Conservation (phyloP, 2,329 filamentous ascomycete species). For the Penicillium brevicompactum region DNA sequence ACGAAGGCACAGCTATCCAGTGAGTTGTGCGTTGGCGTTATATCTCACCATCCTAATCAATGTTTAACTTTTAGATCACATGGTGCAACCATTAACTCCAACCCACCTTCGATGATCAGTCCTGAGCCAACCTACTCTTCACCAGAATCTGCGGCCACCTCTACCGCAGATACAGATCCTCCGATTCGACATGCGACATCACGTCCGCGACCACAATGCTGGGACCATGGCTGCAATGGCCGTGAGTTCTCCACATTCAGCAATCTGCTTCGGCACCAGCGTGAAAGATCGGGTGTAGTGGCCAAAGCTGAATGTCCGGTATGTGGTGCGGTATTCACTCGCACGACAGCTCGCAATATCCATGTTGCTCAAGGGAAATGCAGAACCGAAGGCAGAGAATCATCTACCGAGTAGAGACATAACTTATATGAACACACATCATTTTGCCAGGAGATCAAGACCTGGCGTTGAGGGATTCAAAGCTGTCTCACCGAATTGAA, state of each 20-base stretch:
- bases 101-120: constrained; percentile 26
- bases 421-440: neutral
- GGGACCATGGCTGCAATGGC: constrained; percentile 96
- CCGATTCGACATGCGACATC: constrained; percentile 72
- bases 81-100: constrained; percentile 28
- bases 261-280: constrained; percentile 87
- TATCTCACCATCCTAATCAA: neutral
- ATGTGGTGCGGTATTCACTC: constrained; percentile 90
- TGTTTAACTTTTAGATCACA: constrained; percentile 19
- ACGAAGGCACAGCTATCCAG: constrained; percentile 33
- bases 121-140: constrained; percentile 31
- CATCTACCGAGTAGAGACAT: constrained; percentile 26
- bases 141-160: constrained; percentile 25
- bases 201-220: constrained; percentile 91
- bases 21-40: constrained; percentile 18
- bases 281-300: constrained; percentile 90
- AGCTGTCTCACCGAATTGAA: neutral
- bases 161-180: constrained; percentile 40
- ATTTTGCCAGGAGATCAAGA: constrained; percentile 1
- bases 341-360: constrained; percentile 84
- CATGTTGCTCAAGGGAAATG: constrained; percentile 89
- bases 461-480: neutral
- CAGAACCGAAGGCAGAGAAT: constrained; percentile 58
- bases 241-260: constrained; percentile 95
- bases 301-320: constrained; percentile 86